A percentile compares a stretch with the other conserved stretches of the same genome.
Conservation (phyloP, 129 eudicot species). For the Rutidosis leptorrhynchoides region DNA sequence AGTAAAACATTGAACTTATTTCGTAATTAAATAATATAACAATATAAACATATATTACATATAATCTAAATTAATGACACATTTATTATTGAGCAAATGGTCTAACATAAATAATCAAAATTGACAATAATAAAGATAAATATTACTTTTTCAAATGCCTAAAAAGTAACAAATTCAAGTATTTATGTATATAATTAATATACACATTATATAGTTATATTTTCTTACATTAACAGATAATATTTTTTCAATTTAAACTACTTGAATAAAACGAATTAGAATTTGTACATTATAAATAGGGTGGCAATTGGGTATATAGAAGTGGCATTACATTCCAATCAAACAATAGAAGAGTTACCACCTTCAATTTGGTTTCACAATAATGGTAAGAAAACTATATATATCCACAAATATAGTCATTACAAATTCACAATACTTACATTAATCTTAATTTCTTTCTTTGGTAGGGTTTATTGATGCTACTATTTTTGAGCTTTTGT, state of each 20-base stretch:
- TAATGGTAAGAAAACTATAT: constrained; percentile 24
- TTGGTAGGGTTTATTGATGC: constrained; percentile 18
- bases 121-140: too few species aligned
- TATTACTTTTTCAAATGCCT: too few species aligned
- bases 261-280: too few species aligned
- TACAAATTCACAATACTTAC: constrained; percentile 17
- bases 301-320: not conserved
- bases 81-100: too few species aligned
- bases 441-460: not conserved
- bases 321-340: not conserved
- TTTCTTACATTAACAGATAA: too few species aligned
- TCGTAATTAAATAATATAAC: too few species aligned
- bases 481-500: constrained; percentile 17
- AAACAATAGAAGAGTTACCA: not conserved
- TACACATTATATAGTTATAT: not conserved
- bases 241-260: too few species aligned
- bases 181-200: not conserved
- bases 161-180: not conserved
- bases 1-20: too few species aligned
- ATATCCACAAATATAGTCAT: not conserved
- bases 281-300: not conserved
- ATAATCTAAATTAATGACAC: too few species aligned
- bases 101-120: too few species aligned
- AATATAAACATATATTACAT: too few species aligned
- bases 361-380: constrained; percentile 20